Base-by-base conservation (phyloP, 2,329 filamentous ascomycete genomes). In the Blumeria graminis region DNA sequence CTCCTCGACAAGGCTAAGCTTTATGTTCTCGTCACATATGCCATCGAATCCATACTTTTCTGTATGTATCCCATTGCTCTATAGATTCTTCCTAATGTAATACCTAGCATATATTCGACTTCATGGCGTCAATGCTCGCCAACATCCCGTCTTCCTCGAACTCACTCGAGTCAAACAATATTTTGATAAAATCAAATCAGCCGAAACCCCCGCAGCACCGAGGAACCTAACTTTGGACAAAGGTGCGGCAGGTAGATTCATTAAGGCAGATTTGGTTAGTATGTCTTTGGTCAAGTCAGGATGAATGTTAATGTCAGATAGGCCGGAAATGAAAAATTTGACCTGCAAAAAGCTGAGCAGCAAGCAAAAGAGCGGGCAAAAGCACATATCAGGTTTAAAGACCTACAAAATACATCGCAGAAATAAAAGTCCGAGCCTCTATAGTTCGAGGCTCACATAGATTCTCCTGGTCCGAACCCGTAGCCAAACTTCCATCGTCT, bases 1-100 rank as follows among this genome's bases (percentile, higher is more conserved):
- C 75, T 96, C n/a, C 75, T 98, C 59, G 90, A 96, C 72, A 89
- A 87, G 71, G 88, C 92, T 7, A 95, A 96, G 71, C 80, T 95
- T 58, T 87, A 93, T 66, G 82, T 92, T n/a, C 74, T 94, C 18
- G 75, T 82, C 55, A 84, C 87, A 16, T 98, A 96, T 68, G 78
- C 89, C 0, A 82, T 98, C 60, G 90, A 96, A 65, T 93, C 89
- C 0, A 72, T 94, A 9, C 71, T 98, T 7, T 96, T 94, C 69
- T 84, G 85, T 88, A 70, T 60, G 78, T 66, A 11, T 13, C 13
- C 6, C 22, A 46, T n/a, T 11, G 13, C 33, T 14, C 3, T 35
- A 7, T 4, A 10, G 14, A 16, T 36, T 36, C 32, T 33, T 13
- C 18, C 22, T 34, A 50, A 36, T n/a, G 51, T 35, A 55, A 3